Percentiles rank a stretch among this genome's conserved stretches.
Evolutionary conservation across 495 filamentous ascomycete genomes (phyloP).

Genomic region (Penicillium ochrochloron): DNA sequence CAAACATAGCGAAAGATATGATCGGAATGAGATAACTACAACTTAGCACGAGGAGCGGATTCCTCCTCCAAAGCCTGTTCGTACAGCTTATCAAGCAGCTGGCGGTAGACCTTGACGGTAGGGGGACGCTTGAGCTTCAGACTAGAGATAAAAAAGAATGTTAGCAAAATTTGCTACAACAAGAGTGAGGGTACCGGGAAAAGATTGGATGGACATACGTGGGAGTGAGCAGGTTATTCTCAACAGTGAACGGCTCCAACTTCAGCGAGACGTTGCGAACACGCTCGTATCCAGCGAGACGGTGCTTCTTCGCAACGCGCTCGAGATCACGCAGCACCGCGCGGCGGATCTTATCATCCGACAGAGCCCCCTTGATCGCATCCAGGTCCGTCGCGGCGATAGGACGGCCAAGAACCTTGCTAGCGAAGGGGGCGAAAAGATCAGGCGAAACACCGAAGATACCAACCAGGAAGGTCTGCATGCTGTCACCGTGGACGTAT

Average conservation of each 20-base stretch:
- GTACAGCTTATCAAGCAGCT: conserved; percentile 80
- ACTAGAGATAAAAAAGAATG: conserved; percentile 46
- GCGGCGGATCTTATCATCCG: conserved; percentile 69
- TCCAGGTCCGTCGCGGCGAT: conserved; percentile 65
- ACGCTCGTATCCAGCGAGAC: conserved; percentile 88
- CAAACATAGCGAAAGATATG: not conserved
- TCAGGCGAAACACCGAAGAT: conserved; percentile 87
- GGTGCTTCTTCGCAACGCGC: conserved; percentile 77
- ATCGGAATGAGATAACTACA: conserved; percentile 29
- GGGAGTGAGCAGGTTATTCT: conserved; percentile 92
- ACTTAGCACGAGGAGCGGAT: conserved; percentile 58
- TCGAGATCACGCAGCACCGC: conserved; percentile 82
- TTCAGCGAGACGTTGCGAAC: conserved; percentile 75
- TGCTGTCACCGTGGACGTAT: conserved; percentile 89
- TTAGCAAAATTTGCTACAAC: conserved; percentile 33
- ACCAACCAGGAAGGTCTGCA: conserved; percentile 81
- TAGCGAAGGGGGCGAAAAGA: conserved; percentile 76
- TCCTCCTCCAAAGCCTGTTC: conserved; percentile 64
- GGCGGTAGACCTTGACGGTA: conserved; percentile 75
- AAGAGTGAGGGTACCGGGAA: not conserved
- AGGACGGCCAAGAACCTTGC: conserved; percentile 69
- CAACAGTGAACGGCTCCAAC: conserved; percentile 89
- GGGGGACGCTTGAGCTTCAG: conserved; percentile 95
- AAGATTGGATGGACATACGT: conserved; percentile 69
- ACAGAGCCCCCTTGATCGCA: conserved; percentile 66